Evolutionary conservation across 2,329 filamentous ascomycete genomes (phyloP).

Genomic region (Tolypocladium ophioglossoides): DNA sequence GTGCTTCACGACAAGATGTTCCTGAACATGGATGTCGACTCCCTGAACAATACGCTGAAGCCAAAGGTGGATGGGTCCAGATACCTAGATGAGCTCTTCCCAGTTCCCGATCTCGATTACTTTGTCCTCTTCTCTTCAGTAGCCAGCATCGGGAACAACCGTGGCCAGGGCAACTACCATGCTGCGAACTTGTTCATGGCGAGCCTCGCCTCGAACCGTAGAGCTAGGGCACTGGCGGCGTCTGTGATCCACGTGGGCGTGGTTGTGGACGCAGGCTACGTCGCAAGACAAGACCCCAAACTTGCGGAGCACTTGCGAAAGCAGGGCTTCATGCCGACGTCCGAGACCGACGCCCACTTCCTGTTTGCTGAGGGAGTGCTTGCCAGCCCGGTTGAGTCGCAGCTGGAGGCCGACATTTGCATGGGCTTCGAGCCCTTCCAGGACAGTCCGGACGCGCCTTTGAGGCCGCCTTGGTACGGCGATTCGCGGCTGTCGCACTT

Average conservation of each 20-base stretch:
- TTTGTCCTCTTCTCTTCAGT: constrained; percentile 31
- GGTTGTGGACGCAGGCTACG: constrained; percentile 31
- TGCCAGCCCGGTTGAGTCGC: neutral
- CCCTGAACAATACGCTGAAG: constrained; percentile 13
- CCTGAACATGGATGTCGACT: constrained; percentile 16
- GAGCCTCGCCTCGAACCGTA: constrained; percentile 15
- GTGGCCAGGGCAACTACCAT: constrained; percentile 25
- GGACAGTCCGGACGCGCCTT: neutral
- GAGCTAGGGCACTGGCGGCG: constrained; percentile 22
- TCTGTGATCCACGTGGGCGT: constrained; percentile 26
- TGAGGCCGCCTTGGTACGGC: neutral
- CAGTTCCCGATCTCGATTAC: constrained; percentile 21
- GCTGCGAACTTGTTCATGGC: constrained; percentile 28
- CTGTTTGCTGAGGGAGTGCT: neutral
- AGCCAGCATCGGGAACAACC: constrained; percentile 21
- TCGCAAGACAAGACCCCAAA: constrained; percentile 10
- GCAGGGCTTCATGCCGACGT: neutral
- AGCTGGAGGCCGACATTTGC: neutral
- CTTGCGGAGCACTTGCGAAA: neutral
- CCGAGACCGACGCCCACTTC: neutral
- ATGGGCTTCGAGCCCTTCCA: neutral
- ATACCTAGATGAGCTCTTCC: constrained; percentile 20
- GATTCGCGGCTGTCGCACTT: neutral
- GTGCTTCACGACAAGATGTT: constrained; percentile 21
- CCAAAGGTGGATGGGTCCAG: constrained; percentile 28